Evolutionary conservation across 345 rosid genomes (phyloP), one percentile per base, ranked within the genome.

Genomic region (Heritiera littoralis): DNA sequence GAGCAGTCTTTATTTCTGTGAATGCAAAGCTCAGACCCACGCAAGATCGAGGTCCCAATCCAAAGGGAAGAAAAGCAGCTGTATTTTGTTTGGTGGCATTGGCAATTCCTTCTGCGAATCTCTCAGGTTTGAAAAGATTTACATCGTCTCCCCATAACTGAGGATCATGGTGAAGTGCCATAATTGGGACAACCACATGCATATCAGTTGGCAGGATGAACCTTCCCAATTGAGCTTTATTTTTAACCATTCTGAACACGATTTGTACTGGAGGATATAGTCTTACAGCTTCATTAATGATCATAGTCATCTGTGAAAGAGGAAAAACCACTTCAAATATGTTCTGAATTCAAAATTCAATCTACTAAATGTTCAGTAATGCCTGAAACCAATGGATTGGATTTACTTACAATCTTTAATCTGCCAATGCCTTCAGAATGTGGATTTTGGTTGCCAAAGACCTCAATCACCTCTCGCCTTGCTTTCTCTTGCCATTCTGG

Each of bases 141-240:
- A 35, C 83, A 68, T 84, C 88, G 3, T 81, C 82, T 61, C 89
- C 89, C 92, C 89, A 87, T 30, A 83, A 69, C 35, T 77, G 38
- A 72, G 84, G 80, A 48, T 84, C 71, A 30, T 82, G 81, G 76
- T 85, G 87, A 72, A 81, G 43, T 73, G 84, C 83, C 23, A 80
- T 23, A 6, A 9, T 35, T 2, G 80, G 72, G 18, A 84, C 78
- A 23, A 4, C 3, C 3, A 80, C 1, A n/a, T 77, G 54, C 55
- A 80, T 55, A 58, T 80, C 70, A 12, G 78, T 81, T 14, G 88
- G 88, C 41, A 89, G 23, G 8, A 38, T 72, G 58, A 83, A 51
- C 74, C 81, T 74, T 38, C 83, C 90, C 40, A 83, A 17, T 80
- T 74, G 80, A 18, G 51, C 76, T 80, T 78, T 72, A n/a, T 77